Base-by-base conservation (phyloP, 2,329 filamentous ascomycete species). In the Apiospora rasikravindrae region DNA sequence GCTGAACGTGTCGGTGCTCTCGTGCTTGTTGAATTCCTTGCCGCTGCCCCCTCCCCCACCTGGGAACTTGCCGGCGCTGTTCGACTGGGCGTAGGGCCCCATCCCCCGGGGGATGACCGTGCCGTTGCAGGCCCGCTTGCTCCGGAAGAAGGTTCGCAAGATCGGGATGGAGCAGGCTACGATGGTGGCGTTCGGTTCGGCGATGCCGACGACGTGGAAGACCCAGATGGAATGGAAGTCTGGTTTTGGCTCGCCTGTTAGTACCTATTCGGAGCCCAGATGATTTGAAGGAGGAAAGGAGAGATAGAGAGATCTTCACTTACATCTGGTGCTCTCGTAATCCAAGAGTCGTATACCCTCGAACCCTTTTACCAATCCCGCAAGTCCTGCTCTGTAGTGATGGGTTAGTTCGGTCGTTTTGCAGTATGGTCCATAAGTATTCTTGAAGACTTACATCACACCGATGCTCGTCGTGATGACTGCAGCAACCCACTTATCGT, bases 401-500 rank as follows among this genome's bases (percentile, higher is more conserved):
- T n/a, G 40, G 19, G 24, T 37, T 26, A 57, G 66, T 42, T 42
- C 42, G 45, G 66, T 22, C 10, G 22, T 24, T 37, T 13, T 11
- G 6, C 0, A n/a, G 26, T 11, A 26, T n/a, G 22, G 29, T 11
- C 14, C 49, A 51, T 10, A 14, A 57, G 29, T 16, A 22, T 22
- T 4, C 4, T n/a, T 37, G 2, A n/a, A 42, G 19, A 40, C 57
- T 64, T 73, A 77, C 75, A 81, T 78, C 8, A 80, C 73, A 16
- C 80, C 81, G 42, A 84, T 76, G 67, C 81, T 83, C 75, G 83
- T 79, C 13, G 80, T 80, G 16, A 80, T 72, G 0, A 40, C 3
- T 2, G 78, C 79, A 8, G 83, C 79, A 6, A 80, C 78, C 37
- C 81, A 75, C 70, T 83, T 84, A 40, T 83, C 82, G 51, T 79